A percentile compares a stretch with the other conserved stretches of the same genome.
Conservation (phyloP, 352 stramenopile species). For the Peronosclerospora sorghi region DNA sequence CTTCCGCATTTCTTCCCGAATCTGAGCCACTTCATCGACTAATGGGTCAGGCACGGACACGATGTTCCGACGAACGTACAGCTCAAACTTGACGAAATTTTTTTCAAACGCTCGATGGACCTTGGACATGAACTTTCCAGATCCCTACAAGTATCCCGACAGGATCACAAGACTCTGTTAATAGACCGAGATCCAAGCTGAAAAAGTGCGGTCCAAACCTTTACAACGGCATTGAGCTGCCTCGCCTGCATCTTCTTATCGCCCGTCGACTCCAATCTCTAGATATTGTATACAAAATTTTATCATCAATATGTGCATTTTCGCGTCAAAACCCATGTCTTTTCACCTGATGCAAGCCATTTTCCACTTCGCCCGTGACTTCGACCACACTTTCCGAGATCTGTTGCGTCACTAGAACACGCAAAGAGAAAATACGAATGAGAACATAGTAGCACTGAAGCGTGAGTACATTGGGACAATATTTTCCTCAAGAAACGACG, state of each 20-base stretch:
- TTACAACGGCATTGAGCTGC: constrained; percentile 48
- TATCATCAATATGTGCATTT: neutral
- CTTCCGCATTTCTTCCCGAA: constrained; percentile 21
- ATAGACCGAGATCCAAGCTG: neutral
- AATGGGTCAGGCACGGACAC: constrained; percentile 33
- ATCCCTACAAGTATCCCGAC: constrained; percentile 20
- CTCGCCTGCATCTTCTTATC: constrained; percentile 52
- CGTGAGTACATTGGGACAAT: neutral
- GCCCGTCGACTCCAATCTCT: constrained; percentile 33
- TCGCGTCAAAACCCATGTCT: neutral
- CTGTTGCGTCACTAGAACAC: constrained; percentile 26
- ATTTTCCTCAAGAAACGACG: neutral
- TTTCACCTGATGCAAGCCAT: constrained; percentile 47
- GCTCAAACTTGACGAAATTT: constrained; percentile 80
- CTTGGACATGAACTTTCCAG: constrained; percentile 47
- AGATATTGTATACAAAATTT: neutral
- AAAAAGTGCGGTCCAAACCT: constrained; percentile 22
- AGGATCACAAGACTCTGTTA: constrained; percentile 4
- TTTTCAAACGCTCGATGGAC: constrained; percentile 56
- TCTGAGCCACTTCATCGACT: constrained; percentile 28
- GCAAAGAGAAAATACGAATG: neutral
- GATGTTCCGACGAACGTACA: constrained; percentile 71
- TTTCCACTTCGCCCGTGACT: constrained; percentile 56
- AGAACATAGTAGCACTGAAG: neutral
- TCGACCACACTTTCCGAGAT: constrained; percentile 37